A percentile compares a stretch with the other conserved stretches of the same genome.
Evolutionary conservation across 257 asterid genomes (phyloP).

Genomic region (Verbena officinalis): DNA sequence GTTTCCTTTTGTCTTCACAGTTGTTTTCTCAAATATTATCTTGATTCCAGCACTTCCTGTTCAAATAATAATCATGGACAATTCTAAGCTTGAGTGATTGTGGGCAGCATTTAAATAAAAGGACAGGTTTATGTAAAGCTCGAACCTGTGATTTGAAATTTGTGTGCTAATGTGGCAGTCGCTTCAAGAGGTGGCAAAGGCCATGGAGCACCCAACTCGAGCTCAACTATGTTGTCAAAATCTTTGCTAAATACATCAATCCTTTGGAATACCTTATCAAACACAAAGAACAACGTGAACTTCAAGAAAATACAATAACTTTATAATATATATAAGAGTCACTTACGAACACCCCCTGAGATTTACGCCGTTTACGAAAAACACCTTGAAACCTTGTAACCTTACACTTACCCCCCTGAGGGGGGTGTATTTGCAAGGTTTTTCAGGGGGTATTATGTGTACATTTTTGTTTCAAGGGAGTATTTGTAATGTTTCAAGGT

Average conservation of each 20-base stretch:
- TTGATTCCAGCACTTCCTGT: slow-evolving; percentile 65
- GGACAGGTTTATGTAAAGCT: neutral
- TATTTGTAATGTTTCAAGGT: no score
- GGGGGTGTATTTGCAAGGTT: no score
- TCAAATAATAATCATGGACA: slow-evolving; percentile 10
- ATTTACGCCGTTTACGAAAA: no score
- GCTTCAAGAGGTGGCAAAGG: slow-evolving; percentile 79
- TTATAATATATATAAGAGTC: neutral
- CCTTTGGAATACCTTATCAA: slow-evolving; percentile 83
- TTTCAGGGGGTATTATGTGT: no score
- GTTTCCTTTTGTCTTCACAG: slow-evolving; percentile 79
- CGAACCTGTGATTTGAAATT: slow-evolving; percentile 76
- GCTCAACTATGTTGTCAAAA: slow-evolving; percentile 92
- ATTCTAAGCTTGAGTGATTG: neutral
- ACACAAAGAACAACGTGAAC: slow-evolving; percentile 6
- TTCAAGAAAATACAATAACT: neutral
- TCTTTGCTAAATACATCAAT: slow-evolving; percentile 83
- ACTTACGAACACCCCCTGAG: no score
- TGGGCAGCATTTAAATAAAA: neutral
- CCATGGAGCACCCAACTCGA: slow-evolving; percentile 91
- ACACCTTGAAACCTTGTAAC: no score
- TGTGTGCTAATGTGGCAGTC: slow-evolving; percentile 96
- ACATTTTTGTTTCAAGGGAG: no score
- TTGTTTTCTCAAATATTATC: slow-evolving; percentile 82
- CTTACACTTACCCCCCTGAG: no score